Evolutionary conservation across 768 basidiomycete species (phyloP), one percentile per base, ranked within the genome.

Genomic region (Boletus speciosus): DNA sequence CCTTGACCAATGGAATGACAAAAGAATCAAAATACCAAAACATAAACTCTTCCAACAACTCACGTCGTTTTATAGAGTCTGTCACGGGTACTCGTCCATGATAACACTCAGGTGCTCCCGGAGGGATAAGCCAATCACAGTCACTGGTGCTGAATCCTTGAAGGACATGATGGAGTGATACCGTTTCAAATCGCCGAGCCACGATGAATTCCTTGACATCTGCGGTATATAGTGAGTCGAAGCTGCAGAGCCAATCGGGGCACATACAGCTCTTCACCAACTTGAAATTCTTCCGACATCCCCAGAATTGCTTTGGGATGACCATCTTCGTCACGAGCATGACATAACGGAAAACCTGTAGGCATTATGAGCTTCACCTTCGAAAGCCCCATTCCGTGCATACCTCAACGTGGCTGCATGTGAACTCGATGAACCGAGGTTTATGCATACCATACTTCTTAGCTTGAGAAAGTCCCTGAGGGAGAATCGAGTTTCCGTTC

Each of bases 11-110:
- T 1, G 88, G 82, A 5, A 89, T 68, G 7, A 98, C 69, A 67
- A 95, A 93, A 0, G 83, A 86, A 63, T 94, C 89, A 54, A 97
- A 91, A 60, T 93, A 86, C 97, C 97, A 99, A 65, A 84, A 89
- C n/a, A 98, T 52, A 63, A 96, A 92, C 47, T 98, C 92, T 65
- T 91, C 84, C 0, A 94, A 63, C 14, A 98, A 70, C 64, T 93
- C 85, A n/a, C 82, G 77, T 16, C 92, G 80, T 67, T 93, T 97
- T 32, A 82, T 60, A 2, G 82, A 72, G 61, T 98, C 94, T 0
- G 82, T 81, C 4, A 82, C 80, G 7, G 82, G 73, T 0, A 84
- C 78, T 46, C 85, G 75, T 3, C 66, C 61, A 56, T 86, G 79
- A 34, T 68, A 58, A 7, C 69, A 69, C 16, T 71, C 69, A 7